Evolutionary conservation across 768 basidiomycete species (phyloP), one percentile per base, ranked within the genome.

Genomic region (Paxillus involutus): DNA sequence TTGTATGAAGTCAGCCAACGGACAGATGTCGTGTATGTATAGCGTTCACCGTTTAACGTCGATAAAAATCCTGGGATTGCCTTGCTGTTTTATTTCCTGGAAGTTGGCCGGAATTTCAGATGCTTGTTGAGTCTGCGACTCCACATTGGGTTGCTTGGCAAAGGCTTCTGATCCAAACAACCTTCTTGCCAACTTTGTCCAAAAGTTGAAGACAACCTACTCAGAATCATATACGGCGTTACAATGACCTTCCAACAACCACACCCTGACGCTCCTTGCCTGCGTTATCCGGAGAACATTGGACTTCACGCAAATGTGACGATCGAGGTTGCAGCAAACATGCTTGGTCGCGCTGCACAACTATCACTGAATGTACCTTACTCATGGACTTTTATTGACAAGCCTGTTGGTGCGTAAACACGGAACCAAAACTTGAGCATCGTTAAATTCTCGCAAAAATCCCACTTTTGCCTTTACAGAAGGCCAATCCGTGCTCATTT

Each of bases 341-440:
- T 89, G 77, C 79, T 92, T 13, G 42, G 79, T 3, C 80, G 85
- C 47, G 88, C 82, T n/a, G 72, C 78, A 10, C 70, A 75, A 14
- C 70, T 85, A 51, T 80, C 89, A 4, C 75, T 76, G 42, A 80
- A 68, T 14, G 70, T 80, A 17, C 88, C 90, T 3, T 92, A 88
- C 63, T 61, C 73, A 6, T 91, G 89, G 85, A 74, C 80, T 3
- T 92, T 82, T 61, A 80, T 93, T 35, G 91, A 93, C 77, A 88
- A 86, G 59, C 89, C 90, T 32, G 60, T 71, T 61, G 90, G 90
- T 89, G 51, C 51, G 82, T 43, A 21, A 49, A 43, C 44, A 44
- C 29, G 35, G 19, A 32, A 33, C 26, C 33, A 14, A 49, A 8
- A 12, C 32, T 19, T 21, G 13, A 26, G 32, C 45, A 36, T 32